Evolutionary conservation across 139 green algal species (phyloP).

Genomic region (Deuterostichococcus epilithicus): DNA sequence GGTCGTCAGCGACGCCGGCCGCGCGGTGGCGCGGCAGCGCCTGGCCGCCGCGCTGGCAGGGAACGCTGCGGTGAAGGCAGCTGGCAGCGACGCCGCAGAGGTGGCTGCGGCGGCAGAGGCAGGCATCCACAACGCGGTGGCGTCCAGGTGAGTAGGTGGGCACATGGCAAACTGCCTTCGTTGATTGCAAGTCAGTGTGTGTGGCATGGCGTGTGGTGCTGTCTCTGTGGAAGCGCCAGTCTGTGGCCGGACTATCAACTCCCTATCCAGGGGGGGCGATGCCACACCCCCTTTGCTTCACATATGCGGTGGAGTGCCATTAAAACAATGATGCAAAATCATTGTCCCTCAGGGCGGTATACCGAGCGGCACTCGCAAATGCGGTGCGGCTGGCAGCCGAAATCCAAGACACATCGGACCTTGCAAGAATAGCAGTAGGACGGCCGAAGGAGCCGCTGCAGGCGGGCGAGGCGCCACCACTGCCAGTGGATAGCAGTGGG

Average conservation of each 20-base stretch:
- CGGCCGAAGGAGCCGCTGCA: neutral
- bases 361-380: neutral
- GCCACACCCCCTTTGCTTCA: too few relatives aligned
- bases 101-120: neutral
- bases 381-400: neutral
- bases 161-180: too few relatives aligned
- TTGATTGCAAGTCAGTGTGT: too few relatives aligned
- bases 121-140: neutral
- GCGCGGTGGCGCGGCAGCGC: too few relatives aligned
- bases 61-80: neutral
- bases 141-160: neutral
- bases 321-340: too few relatives aligned
- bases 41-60: neutral
- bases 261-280: too few relatives aligned
- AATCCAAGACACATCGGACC: neutral
- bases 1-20: neutral
- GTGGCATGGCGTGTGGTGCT: too few relatives aligned
- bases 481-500: neutral
- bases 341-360: neutral
- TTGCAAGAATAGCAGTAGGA: neutral
- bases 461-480: neutral
- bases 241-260: too few relatives aligned
- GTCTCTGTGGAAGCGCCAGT: too few relatives aligned
- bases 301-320: too few relatives aligned
- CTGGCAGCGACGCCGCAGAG: neutral